Base-by-base conservation (phyloP, 495 filamentous ascomycete species). In the Recurvomyces mirabilis region DNA sequence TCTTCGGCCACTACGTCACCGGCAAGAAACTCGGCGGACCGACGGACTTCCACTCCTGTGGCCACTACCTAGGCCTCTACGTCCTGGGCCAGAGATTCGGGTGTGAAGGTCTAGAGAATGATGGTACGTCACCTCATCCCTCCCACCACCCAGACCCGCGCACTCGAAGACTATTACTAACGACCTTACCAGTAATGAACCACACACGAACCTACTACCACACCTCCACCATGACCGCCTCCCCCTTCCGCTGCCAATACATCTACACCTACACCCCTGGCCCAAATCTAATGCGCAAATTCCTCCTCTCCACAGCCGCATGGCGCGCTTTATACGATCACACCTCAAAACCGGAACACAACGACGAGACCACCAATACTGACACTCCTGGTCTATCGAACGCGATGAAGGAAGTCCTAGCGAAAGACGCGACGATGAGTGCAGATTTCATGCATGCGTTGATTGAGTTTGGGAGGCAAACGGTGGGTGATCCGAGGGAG, bases 211-310 rank as follows among this genome's bases (percentile, higher is more conserved):
- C 34, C 35, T 59, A 60, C 48, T 60, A 60, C 49, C 39, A 39
- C 24, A 15, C 20, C 3, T 23, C 40, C 26, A 47, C 51, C 49
- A 49, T 60, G 56, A 59, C 56, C 5, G 55, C 58, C 3, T 40
- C 58, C 0, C 34, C 56, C 5, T 60, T 56, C 41, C 58, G 58
- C 31, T 47, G 58, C 11, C 53, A 60, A 30, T 60, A 56, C 49
- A 48, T 60, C 20, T 59, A 60, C 52, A 38, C 25, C 19, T 40
- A 34, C 43, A 54, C 56, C 3, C 10, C 11, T 1, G 28, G 19
- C 9, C 24, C 53, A 7, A 40, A 47, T 36, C 30, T 13, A 4
- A 54, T 60, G 56, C 52, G 50, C 4, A 22, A 17, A 1, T 60
- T 60, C 45, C 51, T 60, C 15, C 42, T 52, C 17, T 30, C 26